Evolutionary conservation across 1,284 basidiomycete genomes (phyloP), one percentile per base, ranked within the genome.

Genomic region (Malassezia globosa): DNA sequence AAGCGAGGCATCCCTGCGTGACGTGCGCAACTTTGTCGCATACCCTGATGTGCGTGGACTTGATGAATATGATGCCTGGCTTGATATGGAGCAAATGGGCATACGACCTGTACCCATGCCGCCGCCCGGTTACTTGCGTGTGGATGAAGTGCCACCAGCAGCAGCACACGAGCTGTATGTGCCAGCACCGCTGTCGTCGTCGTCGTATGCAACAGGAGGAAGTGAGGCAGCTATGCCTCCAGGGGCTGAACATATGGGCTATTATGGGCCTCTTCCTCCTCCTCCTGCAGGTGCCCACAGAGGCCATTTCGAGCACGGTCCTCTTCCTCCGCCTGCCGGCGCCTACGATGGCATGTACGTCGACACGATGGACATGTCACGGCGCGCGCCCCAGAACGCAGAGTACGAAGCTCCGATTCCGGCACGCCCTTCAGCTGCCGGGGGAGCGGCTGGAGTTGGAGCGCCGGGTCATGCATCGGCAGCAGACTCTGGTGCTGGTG

Each of bases 71-170:
- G 66, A 67, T 35, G 53, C 57, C 16, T 66, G 64, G 61, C 54
- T 58, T 53, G 66, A 69, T 35, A 58, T 69, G 34, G 66, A 69
- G 34, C 60, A 60, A 37, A 69, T 68, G 65, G 66, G 66, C 4
- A 57, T 66, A 11, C 58, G 60, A n/a, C 2, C 44, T 10, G 19
- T 26, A 26, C 36, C 36, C 22, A 10, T 21, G 44, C 44, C 44
- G 35, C 44, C 49, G 14, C 41, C 35, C 6, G 14, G 16, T 13
- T 51, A 46, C 33, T 25, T 26, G 11, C 50, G 45, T 3, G 35
- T 29, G 3, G 45, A 43, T 13, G 49, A 52, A 7, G 21, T 29
- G 26, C 37, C 44, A 16, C 31, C 41, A 27, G n/a, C n/a, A n/a
- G n/a, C n/a, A n/a, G n/a, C n/a, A n/a, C 31, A 36, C 19, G 50